These are phyloP conservation scores for Aspergillus aculeatinus DNA, from an alignment of 2,329 filamentous ascomycete genomes.

Conservation along the genomic window DNA sequence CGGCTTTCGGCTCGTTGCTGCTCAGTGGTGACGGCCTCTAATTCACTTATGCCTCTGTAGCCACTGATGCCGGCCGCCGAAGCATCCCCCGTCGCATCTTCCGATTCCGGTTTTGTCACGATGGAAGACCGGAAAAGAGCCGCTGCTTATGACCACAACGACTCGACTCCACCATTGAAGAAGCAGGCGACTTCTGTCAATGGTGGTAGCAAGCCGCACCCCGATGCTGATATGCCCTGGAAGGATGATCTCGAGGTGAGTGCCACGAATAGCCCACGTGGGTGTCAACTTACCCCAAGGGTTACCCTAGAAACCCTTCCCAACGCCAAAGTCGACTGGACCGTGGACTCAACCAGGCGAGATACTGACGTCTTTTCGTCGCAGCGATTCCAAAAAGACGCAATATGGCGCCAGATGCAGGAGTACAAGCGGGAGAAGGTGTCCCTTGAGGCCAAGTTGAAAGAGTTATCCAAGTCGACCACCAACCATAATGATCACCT, in stretches of 20 bases:
- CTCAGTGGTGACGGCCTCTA: conserved; percentile 34
- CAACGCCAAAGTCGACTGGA: conserved; percentile 8
- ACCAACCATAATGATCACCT: conserved; percentile 90
- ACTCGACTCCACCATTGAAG: conserved; percentile 85
- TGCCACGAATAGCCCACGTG: conserved; percentile 25
- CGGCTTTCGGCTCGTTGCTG: conserved; percentile 33
- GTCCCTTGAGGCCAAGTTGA: conserved; percentile 75
- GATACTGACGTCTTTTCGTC: conserved; percentile 27
- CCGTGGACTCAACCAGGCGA: conserved; percentile 1
- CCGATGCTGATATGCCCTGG: conserved; percentile 67
- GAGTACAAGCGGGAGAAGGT: conserved; percentile 92
- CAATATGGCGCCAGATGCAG: conserved; percentile 94
- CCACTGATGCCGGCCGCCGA: conserved; percentile 87
- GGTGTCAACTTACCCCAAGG: conserved; percentile 16
- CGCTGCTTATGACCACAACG: conserved; percentile 74
- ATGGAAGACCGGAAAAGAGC: conserved; percentile 99
- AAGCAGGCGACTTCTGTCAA: conserved; percentile 77
- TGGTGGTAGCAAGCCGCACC: conserved; percentile 64
- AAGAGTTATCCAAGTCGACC: conserved; percentile 74
- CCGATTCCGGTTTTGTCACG: conserved; percentile 77
- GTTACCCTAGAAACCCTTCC: conserved; percentile 4
- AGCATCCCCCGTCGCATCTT: conserved; percentile 69
- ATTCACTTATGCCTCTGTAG: conserved; percentile 44
- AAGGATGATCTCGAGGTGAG: conserved; percentile 73
- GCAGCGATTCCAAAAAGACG: conserved; percentile 90